phyloP scores from a whole-genome alignment of 2,329 filamentous ascomycete species.

The Fusarium sp. region DNA sequence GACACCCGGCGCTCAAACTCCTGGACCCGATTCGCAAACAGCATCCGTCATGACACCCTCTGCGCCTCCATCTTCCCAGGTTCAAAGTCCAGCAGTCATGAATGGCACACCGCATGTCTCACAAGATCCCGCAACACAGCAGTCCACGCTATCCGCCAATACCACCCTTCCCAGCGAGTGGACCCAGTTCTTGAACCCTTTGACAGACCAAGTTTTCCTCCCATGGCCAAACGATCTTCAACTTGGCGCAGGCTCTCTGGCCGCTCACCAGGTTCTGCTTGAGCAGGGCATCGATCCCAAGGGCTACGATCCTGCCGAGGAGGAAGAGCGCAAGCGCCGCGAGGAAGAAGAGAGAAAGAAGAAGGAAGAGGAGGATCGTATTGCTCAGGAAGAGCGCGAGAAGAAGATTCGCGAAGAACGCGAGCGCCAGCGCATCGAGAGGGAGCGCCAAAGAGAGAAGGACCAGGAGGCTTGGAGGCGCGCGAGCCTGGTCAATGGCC shows the following conservation, averaged over 20 bases:
- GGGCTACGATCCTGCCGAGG: slow-evolving; percentile 67
- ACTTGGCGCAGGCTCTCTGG: slow-evolving; percentile 76
- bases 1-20: slow-evolving; percentile 49
- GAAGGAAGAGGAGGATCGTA: slow-evolving; percentile 59
- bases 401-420: slow-evolving; percentile 54
- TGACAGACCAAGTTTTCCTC: slow-evolving; percentile 70
- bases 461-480: slow-evolving; percentile 57
- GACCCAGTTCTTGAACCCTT: slow-evolving; percentile 64
- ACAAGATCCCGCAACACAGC: slow-evolving; percentile 50
- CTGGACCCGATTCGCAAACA: slow-evolving; percentile 47
- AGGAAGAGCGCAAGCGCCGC: slow-evolving; percentile 62
- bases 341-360: slow-evolving; percentile 62
- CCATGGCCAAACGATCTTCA: slow-evolving; percentile 81
- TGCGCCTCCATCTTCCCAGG: slow-evolving; percentile 49
- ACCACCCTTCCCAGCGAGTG: slow-evolving; percentile 62
- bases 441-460: slow-evolving; percentile 56
- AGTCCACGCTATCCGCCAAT: slow-evolving; percentile 47
- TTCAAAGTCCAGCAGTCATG: slow-evolving; percentile 49
- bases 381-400: slow-evolving; percentile 60
- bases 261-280: slow-evolving; percentile 68
- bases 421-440: slow-evolving; percentile 54
- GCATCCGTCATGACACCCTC: slow-evolving; percentile 48
- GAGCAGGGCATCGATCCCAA: slow-evolving; percentile 72
- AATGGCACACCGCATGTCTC: slow-evolving; percentile 49
- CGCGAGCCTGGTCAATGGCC: slow-evolving; percentile 49